Percentiles rank a stretch among this genome's conserved stretches.
phyloP scores from a whole-genome alignment of 495 filamentous ascomycete genomes.

The Entonaema liquescens region DNA sequence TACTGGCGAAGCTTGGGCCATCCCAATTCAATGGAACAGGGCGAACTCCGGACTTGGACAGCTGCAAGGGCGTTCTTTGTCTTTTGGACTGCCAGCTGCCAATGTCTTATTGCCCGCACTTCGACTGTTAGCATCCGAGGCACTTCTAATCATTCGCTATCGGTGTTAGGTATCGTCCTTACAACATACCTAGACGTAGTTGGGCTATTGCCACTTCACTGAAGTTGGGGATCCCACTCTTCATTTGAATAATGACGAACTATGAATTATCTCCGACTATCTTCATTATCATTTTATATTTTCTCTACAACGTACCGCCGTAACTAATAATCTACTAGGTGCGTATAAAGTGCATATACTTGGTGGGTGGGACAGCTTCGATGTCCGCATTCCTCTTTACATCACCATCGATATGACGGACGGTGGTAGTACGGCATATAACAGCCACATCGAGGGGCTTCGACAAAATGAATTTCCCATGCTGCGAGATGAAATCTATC shows the following conservation, averaged over 20 bases:
- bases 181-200: not conserved
- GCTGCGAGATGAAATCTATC: slow-evolving; percentile 80
- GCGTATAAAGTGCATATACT: not conserved
- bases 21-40: slow-evolving; percentile 45
- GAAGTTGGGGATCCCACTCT: slow-evolving; percentile 28
- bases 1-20: not conserved
- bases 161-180: not conserved
- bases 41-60: slow-evolving; percentile 52
- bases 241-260: slow-evolving; percentile 14
- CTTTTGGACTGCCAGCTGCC: slow-evolving; percentile 10
- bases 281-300: not conserved
- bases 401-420: slow-evolving; percentile 41
- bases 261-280: slow-evolving; percentile 5
- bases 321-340: not conserved
- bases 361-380: slow-evolving; percentile 32
- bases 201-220: slow-evolving; percentile 33
- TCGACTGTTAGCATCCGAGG: not conserved
- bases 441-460: slow-evolving; percentile 70
- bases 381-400: slow-evolving; percentile 22
- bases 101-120: slow-evolving; percentile 7
- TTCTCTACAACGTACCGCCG: not conserved
- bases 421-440: slow-evolving; percentile 60
- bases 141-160: slow-evolving; percentile 1
- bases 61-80: slow-evolving; percentile 6
- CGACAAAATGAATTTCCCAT: slow-evolving; percentile 82